These are phyloP conservation scores for Pittosporum tobira DNA, from an alignment of 129 eudicot genomes.

Conservation along the genomic window DNA sequence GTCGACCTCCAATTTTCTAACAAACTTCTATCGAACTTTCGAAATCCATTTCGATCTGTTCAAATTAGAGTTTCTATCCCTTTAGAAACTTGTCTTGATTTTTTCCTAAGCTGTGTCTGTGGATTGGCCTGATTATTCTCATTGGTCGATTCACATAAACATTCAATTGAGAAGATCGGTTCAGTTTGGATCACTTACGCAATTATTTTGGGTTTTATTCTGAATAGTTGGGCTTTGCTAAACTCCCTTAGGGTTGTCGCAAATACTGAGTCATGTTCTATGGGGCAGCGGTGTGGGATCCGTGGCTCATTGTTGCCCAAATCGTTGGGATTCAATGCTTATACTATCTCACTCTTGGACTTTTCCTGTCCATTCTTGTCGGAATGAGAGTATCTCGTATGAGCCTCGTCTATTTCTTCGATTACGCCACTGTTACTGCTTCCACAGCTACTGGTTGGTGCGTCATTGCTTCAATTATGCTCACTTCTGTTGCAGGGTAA, in stretches of 20 bases:
- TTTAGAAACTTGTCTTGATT: neutral
- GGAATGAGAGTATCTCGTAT: constrained; percentile 68
- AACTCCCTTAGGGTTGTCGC: neutral
- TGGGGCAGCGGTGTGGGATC: constrained; percentile 95
- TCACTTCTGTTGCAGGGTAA: constrained; percentile 78
- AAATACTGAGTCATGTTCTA: constrained; percentile 67
- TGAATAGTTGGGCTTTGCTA: neutral
- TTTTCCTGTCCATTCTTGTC: constrained; percentile 52
- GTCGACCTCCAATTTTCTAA: no score
- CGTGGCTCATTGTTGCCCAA: constrained; percentile 97
- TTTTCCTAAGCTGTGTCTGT: no score
- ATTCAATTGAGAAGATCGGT: no score
- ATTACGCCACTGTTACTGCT: constrained; percentile 61
- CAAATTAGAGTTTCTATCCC: neutral
- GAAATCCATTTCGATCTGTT: constrained; percentile 1
- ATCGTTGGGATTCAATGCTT: constrained; percentile 86
- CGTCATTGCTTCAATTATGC: constrained; percentile 59
- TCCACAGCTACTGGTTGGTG: constrained; percentile 84
- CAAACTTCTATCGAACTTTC: neutral
- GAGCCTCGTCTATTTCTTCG: constrained; percentile 84
- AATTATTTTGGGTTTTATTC: neutral
- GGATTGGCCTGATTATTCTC: no score
- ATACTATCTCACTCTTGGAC: constrained; percentile 62
- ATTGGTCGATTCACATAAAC: neutral
- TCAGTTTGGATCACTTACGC: neutral